phyloP scores from a whole-genome alignment of 2,329 filamentous ascomycete species.

The Magnaporthiopsis poae region DNA sequence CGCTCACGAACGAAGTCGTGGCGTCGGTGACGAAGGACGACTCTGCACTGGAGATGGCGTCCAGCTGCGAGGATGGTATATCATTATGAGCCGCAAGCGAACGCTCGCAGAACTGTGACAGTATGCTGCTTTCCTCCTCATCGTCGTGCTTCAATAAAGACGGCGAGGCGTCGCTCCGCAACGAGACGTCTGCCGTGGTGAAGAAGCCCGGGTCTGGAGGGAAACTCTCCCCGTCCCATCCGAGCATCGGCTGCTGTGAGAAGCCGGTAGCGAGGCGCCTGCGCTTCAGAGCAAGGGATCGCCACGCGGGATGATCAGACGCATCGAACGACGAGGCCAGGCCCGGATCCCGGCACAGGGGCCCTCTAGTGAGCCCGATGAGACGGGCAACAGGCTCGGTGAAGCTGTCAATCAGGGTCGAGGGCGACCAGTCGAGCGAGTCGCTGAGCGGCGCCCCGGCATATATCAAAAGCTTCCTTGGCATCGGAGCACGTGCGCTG shows the following conservation, averaged over 20 bases:
- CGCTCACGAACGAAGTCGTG: constrained; percentile 29
- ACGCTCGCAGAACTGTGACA: constrained; percentile 66
- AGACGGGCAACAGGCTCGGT: constrained; percentile 30
- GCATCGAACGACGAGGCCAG: background rate
- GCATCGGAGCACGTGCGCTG: constrained; percentile 16
- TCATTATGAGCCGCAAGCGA: constrained; percentile 64
- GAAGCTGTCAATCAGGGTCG: constrained; percentile 39
- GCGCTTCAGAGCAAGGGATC: constrained; percentile 40
- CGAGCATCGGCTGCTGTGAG: constrained; percentile 34
- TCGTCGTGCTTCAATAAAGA: constrained; percentile 11
- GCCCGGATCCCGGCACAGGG: background rate
- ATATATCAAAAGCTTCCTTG: constrained; percentile 24
- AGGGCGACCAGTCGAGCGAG: constrained; percentile 44
- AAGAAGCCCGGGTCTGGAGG: constrained; percentile 28
- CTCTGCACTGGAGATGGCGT: constrained; percentile 13
- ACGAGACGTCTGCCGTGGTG: constrained; percentile 32
- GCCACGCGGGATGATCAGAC: constrained; percentile 35
- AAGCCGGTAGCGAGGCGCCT: constrained; percentile 40
- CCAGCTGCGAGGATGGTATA: constrained; percentile 51
- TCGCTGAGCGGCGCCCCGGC: constrained; percentile 48
- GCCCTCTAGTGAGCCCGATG: constrained; percentile 19
- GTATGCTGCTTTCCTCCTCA: constrained; percentile 14
- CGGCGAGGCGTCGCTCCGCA: constrained; percentile 9
- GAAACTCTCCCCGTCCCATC: constrained; percentile 13
- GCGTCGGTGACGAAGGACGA: constrained; percentile 24